Conservation (phyloP, 352 stramenopile species). For the Aphanomyces stellatus region DNA sequence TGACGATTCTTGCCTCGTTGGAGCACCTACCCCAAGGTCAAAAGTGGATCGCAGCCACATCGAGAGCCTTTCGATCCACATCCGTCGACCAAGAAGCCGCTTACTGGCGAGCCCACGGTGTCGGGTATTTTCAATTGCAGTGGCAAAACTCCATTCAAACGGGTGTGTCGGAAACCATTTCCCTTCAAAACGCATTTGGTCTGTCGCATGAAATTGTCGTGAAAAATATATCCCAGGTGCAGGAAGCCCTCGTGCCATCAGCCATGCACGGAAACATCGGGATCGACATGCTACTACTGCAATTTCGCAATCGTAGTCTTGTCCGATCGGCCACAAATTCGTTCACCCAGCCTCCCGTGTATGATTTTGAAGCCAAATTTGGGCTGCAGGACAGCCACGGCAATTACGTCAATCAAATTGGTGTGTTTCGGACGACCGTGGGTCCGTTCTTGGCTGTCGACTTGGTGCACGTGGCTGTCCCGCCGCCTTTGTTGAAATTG, state of each 20-base stretch:
- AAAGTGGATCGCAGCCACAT: too few relatives aligned
- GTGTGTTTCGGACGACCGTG: not conserved
- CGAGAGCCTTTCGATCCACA: too few relatives aligned
- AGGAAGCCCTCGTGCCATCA: not conserved
- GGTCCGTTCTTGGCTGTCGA: not conserved
- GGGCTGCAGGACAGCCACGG: not conserved
- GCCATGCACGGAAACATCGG: not conserved
- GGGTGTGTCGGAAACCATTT: not conserved
- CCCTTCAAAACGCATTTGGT: not conserved
- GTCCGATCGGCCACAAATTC: not conserved
- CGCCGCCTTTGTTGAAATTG: not conserved
- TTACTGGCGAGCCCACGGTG: too few relatives aligned
- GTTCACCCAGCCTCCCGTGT: not conserved
- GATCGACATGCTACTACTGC: not conserved
- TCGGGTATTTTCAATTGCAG: slow-evolving; percentile 3
- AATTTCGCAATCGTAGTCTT: not conserved
- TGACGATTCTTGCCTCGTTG: too few relatives aligned
- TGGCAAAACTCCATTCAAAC: not conserved
- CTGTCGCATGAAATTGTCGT: not conserved
- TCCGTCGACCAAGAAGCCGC: too few relatives aligned
- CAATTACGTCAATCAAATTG: not conserved
- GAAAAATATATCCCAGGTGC: not conserved
- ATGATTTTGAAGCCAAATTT: not conserved
- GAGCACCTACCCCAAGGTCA: too few relatives aligned
- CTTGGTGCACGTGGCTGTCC: too few relatives aligned